phyloP scores from a whole-genome alignment of 495 filamentous ascomycete genomes.

The Pseudomonodictys pantanalensis region DNA sequence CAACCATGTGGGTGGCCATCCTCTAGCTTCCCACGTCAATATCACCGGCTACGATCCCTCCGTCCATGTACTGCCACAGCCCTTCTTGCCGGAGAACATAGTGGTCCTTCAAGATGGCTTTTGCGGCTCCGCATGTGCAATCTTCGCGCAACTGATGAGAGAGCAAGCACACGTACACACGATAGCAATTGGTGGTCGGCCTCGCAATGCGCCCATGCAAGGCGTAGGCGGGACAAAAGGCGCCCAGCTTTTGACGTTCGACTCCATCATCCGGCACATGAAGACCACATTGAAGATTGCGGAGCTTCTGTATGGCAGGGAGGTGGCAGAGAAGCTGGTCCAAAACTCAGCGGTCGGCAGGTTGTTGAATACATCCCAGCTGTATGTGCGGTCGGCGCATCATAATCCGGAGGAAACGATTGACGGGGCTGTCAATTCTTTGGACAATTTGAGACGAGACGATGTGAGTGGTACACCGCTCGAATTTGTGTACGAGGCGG shows the following conservation, averaged over 20 bases:
- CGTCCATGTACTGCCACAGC: slow-evolving; percentile 3
- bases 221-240: slow-evolving; percentile 29
- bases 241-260: slow-evolving; percentile 5
- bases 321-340: neutral
- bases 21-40: slow-evolving; percentile 1
- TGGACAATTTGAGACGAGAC: slow-evolving; percentile 14
- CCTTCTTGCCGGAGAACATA: slow-evolving; percentile 29
- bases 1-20: neutral
- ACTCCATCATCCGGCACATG: neutral
- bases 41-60: slow-evolving; percentile 17
- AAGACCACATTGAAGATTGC: neutral
- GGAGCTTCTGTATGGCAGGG: neutral
- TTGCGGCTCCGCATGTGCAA: slow-evolving; percentile 28
- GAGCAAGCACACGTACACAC: slow-evolving; percentile 25
- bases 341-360: slow-evolving; percentile 15
- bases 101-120: slow-evolving; percentile 26
- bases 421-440: slow-evolving; percentile 9
- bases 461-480: slow-evolving; percentile 14
- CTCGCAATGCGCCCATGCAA: slow-evolving; percentile 23
- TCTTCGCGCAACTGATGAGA: slow-evolving; percentile 30
- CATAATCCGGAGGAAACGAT: neutral
- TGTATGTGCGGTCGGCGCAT: slow-evolving; percentile 11
- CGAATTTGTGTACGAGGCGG: slow-evolving; percentile 31
- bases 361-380: slow-evolving; percentile 3
- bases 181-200: slow-evolving; percentile 27